These are phyloP conservation scores for Phytophthora nicotianae DNA, from an alignment of 352 stramenopile genomes.

Conservation along the genomic window DNA sequence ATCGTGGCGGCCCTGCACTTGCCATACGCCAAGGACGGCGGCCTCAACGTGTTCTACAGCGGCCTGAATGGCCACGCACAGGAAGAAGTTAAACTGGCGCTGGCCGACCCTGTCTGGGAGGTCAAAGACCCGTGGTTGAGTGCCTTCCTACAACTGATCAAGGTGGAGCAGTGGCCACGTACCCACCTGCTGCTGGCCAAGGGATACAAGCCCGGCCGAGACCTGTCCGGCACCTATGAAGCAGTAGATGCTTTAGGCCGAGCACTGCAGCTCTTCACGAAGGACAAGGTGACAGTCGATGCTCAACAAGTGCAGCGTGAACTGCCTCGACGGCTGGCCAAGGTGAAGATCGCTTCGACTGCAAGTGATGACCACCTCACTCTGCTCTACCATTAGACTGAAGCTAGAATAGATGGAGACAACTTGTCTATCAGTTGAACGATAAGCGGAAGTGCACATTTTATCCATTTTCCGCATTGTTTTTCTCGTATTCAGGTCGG, in stretches of 20 bases:
- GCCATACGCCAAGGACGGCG: slow-evolving; percentile 54
- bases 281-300: slow-evolving; percentile 42
- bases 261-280: slow-evolving; percentile 44
- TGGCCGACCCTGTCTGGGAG: slow-evolving; percentile 52
- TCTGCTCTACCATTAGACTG: slow-evolving; percentile 57
- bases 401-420: slow-evolving; percentile 15
- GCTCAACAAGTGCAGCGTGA: slow-evolving; percentile 33
- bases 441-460: slow-evolving; percentile 29
- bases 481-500: slow-evolving; percentile 35
- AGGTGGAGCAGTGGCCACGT: slow-evolving; percentile 51
- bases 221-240: slow-evolving; percentile 55
- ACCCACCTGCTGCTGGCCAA: slow-evolving; percentile 67
- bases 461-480: slow-evolving; percentile 31
- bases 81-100: slow-evolving; percentile 2
- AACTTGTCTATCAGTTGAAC: slow-evolving; percentile 1
- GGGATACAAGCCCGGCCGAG: slow-evolving; percentile 64
- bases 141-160: slow-evolving; percentile 55
- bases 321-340: slow-evolving; percentile 37
- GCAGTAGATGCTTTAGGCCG: slow-evolving; percentile 45
- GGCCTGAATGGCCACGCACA: slow-evolving; percentile 23
- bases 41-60: slow-evolving; percentile 51
- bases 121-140: slow-evolving; percentile 61
- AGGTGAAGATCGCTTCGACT: slow-evolving; percentile 30
- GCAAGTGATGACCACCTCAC: slow-evolving; percentile 37
- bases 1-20: slow-evolving; percentile 62